A percentile compares a stretch with the other conserved stretches of the same genome.
These are phyloP conservation scores for Dioscorea zingiberensis DNA, from an alignment of 106 monocot genomes.

Conservation along the genomic window DNA sequence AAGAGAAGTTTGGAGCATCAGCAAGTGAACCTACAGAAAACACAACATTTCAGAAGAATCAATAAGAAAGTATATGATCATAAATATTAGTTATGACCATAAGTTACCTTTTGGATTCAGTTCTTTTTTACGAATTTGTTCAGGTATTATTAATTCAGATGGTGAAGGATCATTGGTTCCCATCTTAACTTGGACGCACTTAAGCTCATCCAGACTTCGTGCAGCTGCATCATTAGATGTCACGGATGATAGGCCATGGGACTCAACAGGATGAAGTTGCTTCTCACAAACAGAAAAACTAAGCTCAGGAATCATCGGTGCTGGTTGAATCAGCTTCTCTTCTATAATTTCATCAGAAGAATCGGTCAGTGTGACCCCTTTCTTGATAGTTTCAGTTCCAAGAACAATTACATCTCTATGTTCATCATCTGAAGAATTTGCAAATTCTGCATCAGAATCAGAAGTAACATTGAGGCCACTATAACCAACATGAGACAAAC, in stretches of 20 bases:
- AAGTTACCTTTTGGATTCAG: conserved; percentile 12
- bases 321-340: conserved; percentile 36
- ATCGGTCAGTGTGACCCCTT: background rate
- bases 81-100: background rate
- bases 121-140: conserved; percentile 19
- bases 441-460: conserved; percentile 45
- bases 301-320: conserved; percentile 12
- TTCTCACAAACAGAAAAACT: conserved; percentile 9
- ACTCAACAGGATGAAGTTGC: conserved; percentile 10
- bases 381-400: conserved; percentile 18
- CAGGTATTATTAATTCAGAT: conserved; percentile 5
- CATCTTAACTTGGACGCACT: conserved; percentile 29
- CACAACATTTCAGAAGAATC: background rate
- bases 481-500: conserved; percentile 25
- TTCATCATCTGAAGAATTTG: conserved; percentile 26
- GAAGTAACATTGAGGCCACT: conserved; percentile 33
- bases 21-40: conserved; percentile 17
- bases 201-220: conserved; percentile 49
- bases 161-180: conserved; percentile 4
- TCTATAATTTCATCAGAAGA: conserved; percentile 9
- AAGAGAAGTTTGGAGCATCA: conserved; percentile 6
- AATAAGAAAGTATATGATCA: background rate
- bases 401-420: conserved; percentile 3
- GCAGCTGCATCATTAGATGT: conserved; percentile 3
- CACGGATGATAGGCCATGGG: too few species aligned